Evolutionary conservation across 345 rosid genomes (phyloP), one percentile per base, ranked within the genome.

Genomic region (Eucalyptus regnans): DNA sequence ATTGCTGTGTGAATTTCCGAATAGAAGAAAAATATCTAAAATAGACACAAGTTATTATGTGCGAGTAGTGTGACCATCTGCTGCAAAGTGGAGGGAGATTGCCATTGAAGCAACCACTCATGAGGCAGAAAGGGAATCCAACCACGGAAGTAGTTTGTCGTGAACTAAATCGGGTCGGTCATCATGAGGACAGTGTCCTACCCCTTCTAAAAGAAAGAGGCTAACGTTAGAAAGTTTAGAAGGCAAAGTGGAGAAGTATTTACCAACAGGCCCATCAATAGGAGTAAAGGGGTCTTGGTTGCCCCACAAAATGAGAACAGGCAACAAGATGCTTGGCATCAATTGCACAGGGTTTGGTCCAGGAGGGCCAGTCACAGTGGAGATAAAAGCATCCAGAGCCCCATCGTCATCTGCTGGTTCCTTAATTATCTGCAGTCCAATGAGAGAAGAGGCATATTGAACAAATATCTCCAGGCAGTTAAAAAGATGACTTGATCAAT

Each of bases 121-220:
- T 48, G 89, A 88, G 64, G 90, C 88, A 56, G 93, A 44, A 86
- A 95, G 93, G 50, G 91, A 81, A 86, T 92, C 93, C 86, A 97
- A 87, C 99, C 99, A 96, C 22, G 99, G 98, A 64, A 97, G 97
- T 89, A 97, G 89, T 89, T 93, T 93, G 7, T 92, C 90, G 50
- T 96, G 99, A 41, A 97, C 97, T 90, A 95, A 93, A 22, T 94
- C 93, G 1, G 99, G 99, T 52, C 93, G 92, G 91, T 96, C 99
- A 81, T 97, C 99, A 91, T 96, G 97, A 44, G 99, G 99, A 87
- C 98, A 96, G 52, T 97, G 98, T 52, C 99, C 98, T 33, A 94
- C 99, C 12, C 96, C 99, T 93, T 93, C 92, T 87, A 97, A 88
- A 86, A 96, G 92, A 46, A 86, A 89, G 51, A 97, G 93, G 88